Percentiles rank a stretch among this genome's conserved stretches.
Evolutionary conservation across 2,329 filamentous ascomycete species (phyloP).

Genomic region (Penicillium sp.): DNA sequence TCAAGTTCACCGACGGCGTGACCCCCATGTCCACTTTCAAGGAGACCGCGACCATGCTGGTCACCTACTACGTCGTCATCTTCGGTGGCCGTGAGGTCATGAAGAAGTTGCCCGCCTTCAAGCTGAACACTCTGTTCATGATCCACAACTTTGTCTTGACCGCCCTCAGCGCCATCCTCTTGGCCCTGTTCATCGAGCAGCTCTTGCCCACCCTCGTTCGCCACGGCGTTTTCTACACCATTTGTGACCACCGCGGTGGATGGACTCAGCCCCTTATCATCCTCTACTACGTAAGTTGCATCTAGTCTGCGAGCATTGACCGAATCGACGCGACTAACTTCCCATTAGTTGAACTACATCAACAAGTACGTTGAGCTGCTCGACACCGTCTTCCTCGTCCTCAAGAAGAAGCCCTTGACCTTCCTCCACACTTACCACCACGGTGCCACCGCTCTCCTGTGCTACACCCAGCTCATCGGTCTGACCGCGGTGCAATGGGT

Average conservation of each 20-base stretch:
- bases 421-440: constrained; percentile 99
- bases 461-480: constrained; percentile 95
- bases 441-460: constrained; percentile 91
- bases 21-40: constrained; percentile 90
- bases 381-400: constrained; percentile 93
- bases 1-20: constrained; percentile 74
- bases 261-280: constrained; percentile 93
- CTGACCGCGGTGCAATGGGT: constrained; percentile 94
- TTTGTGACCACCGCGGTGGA: constrained; percentile 73
- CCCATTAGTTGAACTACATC: constrained; percentile 83
- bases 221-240: constrained; percentile 81
- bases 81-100: constrained; percentile 91
- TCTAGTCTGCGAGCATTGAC: not conserved
- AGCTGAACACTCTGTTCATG: constrained; percentile 86
- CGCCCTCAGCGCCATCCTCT: constrained; percentile 72
- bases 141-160: constrained; percentile 97
- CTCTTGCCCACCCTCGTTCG: constrained; percentile 77
- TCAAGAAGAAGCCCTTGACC: constrained; percentile 99
- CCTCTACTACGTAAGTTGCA: constrained; percentile 83
- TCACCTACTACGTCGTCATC: constrained; percentile 89
- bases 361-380: constrained; percentile 96
- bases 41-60: constrained; percentile 74
- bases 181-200: constrained; percentile 88
- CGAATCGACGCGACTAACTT: constrained; percentile 30
- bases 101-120: constrained; percentile 79